Evolutionary conservation across 805 yeast genomes (phyloP).

Genomic region (Lipomyces sp.): DNA sequence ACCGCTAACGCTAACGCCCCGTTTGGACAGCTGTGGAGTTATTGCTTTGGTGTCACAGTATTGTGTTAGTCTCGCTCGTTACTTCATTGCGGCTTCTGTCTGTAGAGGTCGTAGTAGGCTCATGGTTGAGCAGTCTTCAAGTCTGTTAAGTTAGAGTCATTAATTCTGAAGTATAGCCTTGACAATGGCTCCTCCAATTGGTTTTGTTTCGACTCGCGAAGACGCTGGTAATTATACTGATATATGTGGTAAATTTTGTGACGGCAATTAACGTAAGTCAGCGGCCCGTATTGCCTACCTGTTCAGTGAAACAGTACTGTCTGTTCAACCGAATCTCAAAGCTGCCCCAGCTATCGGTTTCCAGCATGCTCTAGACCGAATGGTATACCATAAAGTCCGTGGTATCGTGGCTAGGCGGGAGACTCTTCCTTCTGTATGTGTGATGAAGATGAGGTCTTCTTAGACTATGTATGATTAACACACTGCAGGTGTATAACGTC

Average conservation of each 20-base stretch:
- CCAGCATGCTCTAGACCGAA: conserved; percentile 29
- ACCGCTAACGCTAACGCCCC: too few relatives aligned
- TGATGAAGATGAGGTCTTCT: conserved; percentile 1
- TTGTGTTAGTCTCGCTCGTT: too few relatives aligned
- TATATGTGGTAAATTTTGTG: not conserved
- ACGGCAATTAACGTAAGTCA: conserved; percentile 2
- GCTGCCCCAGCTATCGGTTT: conserved; percentile 18
- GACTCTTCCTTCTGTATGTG: conserved; percentile 27
- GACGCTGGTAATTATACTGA: conserved; percentile 28
- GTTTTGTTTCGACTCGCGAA: conserved; percentile 30
- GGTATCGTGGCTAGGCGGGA: conserved; percentile 35
- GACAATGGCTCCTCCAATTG: conserved; percentile 30
- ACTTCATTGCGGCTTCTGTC: not conserved
- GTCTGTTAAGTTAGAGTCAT: not conserved
- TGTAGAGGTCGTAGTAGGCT: not conserved
- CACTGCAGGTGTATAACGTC: conserved; percentile 39
- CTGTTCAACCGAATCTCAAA: conserved; percentile 32
- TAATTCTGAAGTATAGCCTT: not conserved
- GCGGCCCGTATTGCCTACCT: conserved; percentile 38
- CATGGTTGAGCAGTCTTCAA: not conserved
- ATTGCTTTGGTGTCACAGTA: too few relatives aligned
- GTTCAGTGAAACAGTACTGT: conserved; percentile 33
- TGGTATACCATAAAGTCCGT: conserved; percentile 28
- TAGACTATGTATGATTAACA: conserved; percentile 3
- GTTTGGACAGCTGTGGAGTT: too few relatives aligned